These are phyloP conservation scores for Debaryomyces sp. DNA, from an alignment of 1,139 yeast species.

Conservation along the genomic window DNA sequence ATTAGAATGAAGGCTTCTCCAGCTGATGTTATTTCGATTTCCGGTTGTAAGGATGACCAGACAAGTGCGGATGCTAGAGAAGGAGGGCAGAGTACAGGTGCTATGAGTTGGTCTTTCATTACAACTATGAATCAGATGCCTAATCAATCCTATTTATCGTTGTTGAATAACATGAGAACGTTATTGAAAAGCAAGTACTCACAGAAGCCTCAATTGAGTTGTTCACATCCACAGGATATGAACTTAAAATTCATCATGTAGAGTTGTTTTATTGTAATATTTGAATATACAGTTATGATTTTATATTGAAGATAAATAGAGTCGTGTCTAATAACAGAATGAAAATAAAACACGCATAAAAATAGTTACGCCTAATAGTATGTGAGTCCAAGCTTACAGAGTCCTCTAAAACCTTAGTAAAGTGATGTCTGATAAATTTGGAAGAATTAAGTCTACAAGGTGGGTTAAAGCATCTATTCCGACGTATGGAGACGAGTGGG, in stretches of 20 bases:
- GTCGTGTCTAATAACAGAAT: constrained; percentile 6
- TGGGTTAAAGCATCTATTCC: constrained; percentile 65
- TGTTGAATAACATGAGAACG: constrained; percentile 78
- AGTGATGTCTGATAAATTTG: constrained; percentile 47
- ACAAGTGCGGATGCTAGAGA: constrained; percentile 81
- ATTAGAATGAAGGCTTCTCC: constrained; percentile 70
- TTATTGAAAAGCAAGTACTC: constrained; percentile 70
- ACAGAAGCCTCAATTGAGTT: constrained; percentile 87
- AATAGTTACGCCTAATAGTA: not conserved
- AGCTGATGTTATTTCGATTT: constrained; percentile 83
- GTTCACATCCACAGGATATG: constrained; percentile 84
- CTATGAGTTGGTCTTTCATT: constrained; percentile 91
- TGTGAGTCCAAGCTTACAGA: not conserved
- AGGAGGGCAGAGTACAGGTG: constrained; percentile 83
- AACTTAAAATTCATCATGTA: constrained; percentile 58
- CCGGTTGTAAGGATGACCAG: constrained; percentile 90
- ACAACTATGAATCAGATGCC: constrained; percentile 68
- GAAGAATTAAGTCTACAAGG: constrained; percentile 60
- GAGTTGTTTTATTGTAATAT: not conserved
- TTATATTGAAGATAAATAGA: not conserved
- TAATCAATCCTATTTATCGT: constrained; percentile 73
- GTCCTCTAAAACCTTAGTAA: not conserved
- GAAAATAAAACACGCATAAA: constrained; percentile 3
- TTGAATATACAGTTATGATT: constrained; percentile 1
- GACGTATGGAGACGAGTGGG: constrained; percentile 65